Evolutionary conservation across 805 yeast genomes (phyloP), one percentile per base, ranked within the genome.

Genomic region (Metschnikowia hibisci): DNA sequence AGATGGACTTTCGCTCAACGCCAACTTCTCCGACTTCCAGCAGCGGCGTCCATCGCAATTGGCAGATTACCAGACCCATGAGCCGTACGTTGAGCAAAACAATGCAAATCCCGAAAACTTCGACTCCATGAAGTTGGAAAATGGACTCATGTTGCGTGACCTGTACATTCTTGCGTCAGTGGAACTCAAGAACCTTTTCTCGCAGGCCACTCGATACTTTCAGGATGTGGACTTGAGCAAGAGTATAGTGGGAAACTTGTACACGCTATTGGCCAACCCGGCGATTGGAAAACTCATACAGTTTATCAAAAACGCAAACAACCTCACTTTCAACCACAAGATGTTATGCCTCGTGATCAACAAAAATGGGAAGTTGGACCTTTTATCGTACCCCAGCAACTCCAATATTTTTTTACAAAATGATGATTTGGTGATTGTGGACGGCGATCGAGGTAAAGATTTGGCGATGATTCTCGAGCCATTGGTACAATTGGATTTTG

Each of bases 401-500:
- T 76, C 88, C 11, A 84, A 83, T 54, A 66, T 85, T 39, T 63
- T 63, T 39, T 66, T 85, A 46, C 74, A 71, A 47, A 70, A 77
- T 34, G 71, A 77, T 43, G 93, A 86, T 61, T 70, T 85, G 56
- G 85, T 84, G 8, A 80, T 85, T 14, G 83, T 84, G 44, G 93
- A 86, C 63, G 95, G 93, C 42, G 95, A 86, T 59, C 71, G 93
- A 48, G 95, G 95, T 23, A 83, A 83, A 54, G 95, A 86, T 61
- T 62, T 86, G 49, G 91, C 82, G 8, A 76, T 81, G 76, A 79
- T 85, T 34, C 64, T 84, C 23, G 84, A 82, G 48, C 87, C 91
- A 0, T 61, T 71, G 32, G 74, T 84, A 25, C 75, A 73, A 34
- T 69, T 83, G 43, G 77, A 82, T 46, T 67, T 81, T 59, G 91